Conservation (phyloP, 768 basidiomycete genomes). For the Amanita subjunquillea region DNA sequence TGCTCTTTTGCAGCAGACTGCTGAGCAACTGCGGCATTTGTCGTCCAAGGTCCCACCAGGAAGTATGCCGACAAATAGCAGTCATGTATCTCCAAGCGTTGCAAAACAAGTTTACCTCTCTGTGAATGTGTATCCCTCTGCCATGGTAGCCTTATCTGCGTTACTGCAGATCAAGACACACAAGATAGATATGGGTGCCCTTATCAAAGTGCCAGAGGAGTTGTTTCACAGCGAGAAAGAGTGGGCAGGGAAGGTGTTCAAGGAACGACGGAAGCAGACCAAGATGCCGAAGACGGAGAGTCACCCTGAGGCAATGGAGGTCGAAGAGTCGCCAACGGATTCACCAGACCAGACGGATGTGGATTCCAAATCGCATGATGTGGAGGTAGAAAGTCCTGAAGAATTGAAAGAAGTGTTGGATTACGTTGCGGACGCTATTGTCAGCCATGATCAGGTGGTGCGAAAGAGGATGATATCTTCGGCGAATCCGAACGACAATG, state of each 20-base stretch:
- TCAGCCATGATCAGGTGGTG: slow-evolving; percentile 26
- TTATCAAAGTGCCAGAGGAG: slow-evolving; percentile 37
- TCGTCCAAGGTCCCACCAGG: background rate
- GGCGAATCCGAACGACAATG: background rate
- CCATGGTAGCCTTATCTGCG: slow-evolving; percentile 25
- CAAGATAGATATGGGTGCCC: slow-evolving; percentile 43
- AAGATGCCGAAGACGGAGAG: slow-evolving; percentile 5
- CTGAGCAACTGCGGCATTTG: slow-evolving; percentile 16
- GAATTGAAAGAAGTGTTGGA: slow-evolving; percentile 48
- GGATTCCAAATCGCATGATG: slow-evolving; percentile 7
- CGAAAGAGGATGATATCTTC: slow-evolving; percentile 6
- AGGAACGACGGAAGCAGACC: slow-evolving; percentile 15
- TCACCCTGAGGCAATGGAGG: slow-evolving; percentile 8
- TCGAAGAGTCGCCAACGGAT: background rate
- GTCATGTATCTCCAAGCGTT: slow-evolving; percentile 14
- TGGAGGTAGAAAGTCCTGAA: slow-evolving; percentile 29
- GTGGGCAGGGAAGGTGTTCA: slow-evolving; percentile 36
- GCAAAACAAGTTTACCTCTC: slow-evolving; percentile 28
- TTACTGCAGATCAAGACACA: slow-evolving; percentile 31
- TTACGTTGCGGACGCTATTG: slow-evolving; percentile 44
- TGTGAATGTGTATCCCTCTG: slow-evolving; percentile 31
- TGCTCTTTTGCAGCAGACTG: slow-evolving; percentile 31
- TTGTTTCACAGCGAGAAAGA: slow-evolving; percentile 39
- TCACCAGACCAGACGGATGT: slow-evolving; percentile 6
- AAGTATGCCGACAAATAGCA: slow-evolving; percentile 4